Percentiles rank a stretch among this genome's conserved stretches.
phyloP scores from a whole-genome alignment of 257 asterid species.

The Striga asiatica region DNA sequence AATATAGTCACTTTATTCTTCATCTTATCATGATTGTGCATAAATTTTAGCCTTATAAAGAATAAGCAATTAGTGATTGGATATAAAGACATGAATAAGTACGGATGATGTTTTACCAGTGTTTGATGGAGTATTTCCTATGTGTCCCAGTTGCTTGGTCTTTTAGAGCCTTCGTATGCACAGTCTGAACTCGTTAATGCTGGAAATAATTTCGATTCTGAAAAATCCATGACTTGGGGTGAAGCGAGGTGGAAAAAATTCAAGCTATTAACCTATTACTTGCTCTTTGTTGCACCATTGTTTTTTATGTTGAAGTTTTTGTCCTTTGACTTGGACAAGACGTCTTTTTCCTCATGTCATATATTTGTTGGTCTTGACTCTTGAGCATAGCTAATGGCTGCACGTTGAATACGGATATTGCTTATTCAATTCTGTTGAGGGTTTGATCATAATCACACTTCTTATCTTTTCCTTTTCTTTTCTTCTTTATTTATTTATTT shows the following conservation, averaged over 20 bases:
- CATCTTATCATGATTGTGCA: too few relatives aligned
- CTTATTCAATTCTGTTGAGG: not conserved
- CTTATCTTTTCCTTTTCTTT: not conserved
- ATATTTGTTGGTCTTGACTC: too few relatives aligned
- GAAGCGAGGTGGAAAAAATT: not conserved
- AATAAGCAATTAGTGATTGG: not conserved
- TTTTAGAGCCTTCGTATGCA: not conserved
- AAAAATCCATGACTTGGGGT: not conserved
- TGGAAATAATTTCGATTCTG: not conserved
- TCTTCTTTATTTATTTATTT: not conserved
- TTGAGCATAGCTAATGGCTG: too few relatives aligned
- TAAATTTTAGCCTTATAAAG: not conserved
- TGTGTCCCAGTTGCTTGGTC: not conserved
- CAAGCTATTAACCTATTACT: not conserved
- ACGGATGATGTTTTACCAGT: not conserved
- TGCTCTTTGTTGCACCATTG: not conserved
- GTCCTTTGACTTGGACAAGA: not conserved
- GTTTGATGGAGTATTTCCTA: not conserved
- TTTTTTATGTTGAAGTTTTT: not conserved
- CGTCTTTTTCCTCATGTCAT: too few relatives aligned
- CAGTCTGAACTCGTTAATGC: not conserved
- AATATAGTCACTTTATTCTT: too few relatives aligned
- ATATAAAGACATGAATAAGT: not conserved
- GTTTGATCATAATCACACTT: too few relatives aligned
- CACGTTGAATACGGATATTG: too few relatives aligned